Conservation (phyloP, 2,329 filamentous ascomycete genomes). For the Cercospora janseana region DNA sequence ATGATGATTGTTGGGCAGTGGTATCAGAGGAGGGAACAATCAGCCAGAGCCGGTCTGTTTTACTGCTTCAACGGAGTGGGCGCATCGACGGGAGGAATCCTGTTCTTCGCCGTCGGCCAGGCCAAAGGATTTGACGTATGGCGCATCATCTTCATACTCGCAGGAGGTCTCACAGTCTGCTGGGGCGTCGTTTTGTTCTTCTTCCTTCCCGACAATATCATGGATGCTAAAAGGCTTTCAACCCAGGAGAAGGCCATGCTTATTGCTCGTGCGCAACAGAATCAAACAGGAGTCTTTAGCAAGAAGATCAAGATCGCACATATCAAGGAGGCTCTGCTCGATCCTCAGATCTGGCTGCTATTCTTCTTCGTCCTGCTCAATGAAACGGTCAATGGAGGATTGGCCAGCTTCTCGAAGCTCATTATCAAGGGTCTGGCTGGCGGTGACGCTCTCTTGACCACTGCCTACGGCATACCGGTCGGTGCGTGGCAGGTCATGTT, state of each 20-base stretch:
- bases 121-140: conserved; percentile 34
- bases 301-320: conserved; percentile 53
- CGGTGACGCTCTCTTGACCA: conserved; percentile 47
- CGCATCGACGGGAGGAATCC: conserved; percentile 67
- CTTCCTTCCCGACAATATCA: conserved; percentile 67
- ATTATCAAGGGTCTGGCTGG: conserved; percentile 53
- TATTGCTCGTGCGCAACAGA: conserved; percentile 45
- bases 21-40: conserved; percentile 63
- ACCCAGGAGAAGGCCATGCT: conserved; percentile 54
- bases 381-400: conserved; percentile 54
- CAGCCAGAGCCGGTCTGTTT: conserved; percentile 36
- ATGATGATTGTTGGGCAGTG: conserved; percentile 53
- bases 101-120: conserved; percentile 54
- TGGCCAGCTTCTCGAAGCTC: conserved; percentile 56
- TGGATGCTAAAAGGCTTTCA: conserved; percentile 66
- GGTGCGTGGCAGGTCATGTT: conserved; percentile 56
- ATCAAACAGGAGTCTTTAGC: conserved; percentile 48
- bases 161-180: conserved; percentile 61
- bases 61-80: conserved; percentile 76
- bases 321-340: conserved; percentile 57
- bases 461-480: conserved; percentile 55
- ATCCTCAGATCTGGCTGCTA: conserved; percentile 57
- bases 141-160: conserved; percentile 63
- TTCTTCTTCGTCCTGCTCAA: conserved; percentile 48
- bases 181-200: conserved; percentile 62